These are phyloP conservation scores for Otatea glauca DNA, from an alignment of 176 grass and related monocot genomes.

Conservation along the genomic window DNA sequence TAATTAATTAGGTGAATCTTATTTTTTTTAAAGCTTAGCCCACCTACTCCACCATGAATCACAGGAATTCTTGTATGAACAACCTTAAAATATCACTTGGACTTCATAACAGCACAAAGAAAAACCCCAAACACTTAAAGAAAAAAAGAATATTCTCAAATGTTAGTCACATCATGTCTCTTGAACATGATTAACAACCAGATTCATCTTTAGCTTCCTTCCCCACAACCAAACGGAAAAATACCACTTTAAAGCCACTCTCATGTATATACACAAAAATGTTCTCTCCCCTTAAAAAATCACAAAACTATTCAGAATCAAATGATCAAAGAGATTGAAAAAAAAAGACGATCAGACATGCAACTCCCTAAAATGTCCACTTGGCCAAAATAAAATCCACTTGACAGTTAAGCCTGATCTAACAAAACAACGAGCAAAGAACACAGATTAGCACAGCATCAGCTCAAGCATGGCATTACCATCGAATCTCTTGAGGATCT, in stretches of 20 bases:
- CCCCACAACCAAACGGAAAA: background rate
- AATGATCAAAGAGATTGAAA: background rate
- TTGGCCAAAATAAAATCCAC: conserved; percentile 5
- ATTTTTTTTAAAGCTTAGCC: conserved; percentile 40
- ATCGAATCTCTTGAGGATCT: conserved; percentile 70
- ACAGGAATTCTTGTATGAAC: background rate
- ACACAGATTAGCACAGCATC: background rate
- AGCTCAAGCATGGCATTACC: conserved; percentile 48
- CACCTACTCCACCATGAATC: conserved; percentile 29
- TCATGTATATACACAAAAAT: background rate
- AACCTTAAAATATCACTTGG: conserved; percentile 10
- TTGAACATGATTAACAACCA: conserved; percentile 11
- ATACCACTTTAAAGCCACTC: background rate
- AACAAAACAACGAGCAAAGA: background rate
- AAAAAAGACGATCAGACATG: background rate
- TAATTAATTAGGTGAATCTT: conserved; percentile 26
- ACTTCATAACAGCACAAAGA: conserved; percentile 33
- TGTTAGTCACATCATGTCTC: background rate
- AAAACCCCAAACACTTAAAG: conserved; percentile 21
- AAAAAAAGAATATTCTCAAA: background rate
- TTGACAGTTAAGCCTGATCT: conserved; percentile 18
- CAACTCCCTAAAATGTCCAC: background rate
- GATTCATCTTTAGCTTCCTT: background rate
- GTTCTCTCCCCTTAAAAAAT: background rate
- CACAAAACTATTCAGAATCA: background rate